Percentiles rank a stretch among this genome's conserved stretches.
phyloP scores from a whole-genome alignment of 2,329 filamentous ascomycete genomes.

The Nothophoma quercina region DNA sequence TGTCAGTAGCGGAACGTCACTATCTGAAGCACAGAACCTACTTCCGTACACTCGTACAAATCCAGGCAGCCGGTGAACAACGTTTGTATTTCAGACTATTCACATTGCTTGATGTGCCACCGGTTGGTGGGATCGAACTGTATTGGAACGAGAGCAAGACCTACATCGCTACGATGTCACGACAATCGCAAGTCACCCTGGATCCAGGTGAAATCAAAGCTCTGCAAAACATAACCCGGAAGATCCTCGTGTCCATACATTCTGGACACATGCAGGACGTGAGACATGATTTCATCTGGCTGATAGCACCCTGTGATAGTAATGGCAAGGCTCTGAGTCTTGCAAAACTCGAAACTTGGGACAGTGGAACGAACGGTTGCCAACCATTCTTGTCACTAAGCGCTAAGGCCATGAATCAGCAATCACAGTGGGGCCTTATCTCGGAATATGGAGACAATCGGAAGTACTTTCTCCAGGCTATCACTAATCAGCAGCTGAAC shows the following conservation, averaged over 20 bases:
- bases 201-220: constrained; percentile 23
- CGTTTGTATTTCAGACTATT: constrained; percentile 33
- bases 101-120: constrained; percentile 30
- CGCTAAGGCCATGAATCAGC: background rate
- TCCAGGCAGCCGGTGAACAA: constrained; percentile 19
- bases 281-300: constrained; percentile 39
- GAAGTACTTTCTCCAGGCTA: constrained; percentile 28
- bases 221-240: constrained; percentile 35
- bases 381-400: constrained; percentile 26
- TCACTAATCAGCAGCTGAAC: background rate
- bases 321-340: constrained; percentile 10
- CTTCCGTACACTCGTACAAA: constrained; percentile 28
- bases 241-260: constrained; percentile 36
- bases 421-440: constrained; percentile 35
- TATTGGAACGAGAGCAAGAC: constrained; percentile 42
- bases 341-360: constrained; percentile 26
- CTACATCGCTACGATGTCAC: constrained; percentile 29
- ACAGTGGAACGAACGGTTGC: constrained; percentile 18
- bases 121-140: constrained; percentile 28
- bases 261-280: constrained; percentile 28
- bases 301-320: constrained; percentile 36
- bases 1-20: constrained; percentile 22
- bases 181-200: constrained; percentile 17
- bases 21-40: constrained; percentile 24
- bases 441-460: constrained; percentile 28